Evolutionary conservation across 768 basidiomycete species (phyloP), one percentile per base, ranked within the genome.

Genomic region (Pleurotus salmoneostramineus): DNA sequence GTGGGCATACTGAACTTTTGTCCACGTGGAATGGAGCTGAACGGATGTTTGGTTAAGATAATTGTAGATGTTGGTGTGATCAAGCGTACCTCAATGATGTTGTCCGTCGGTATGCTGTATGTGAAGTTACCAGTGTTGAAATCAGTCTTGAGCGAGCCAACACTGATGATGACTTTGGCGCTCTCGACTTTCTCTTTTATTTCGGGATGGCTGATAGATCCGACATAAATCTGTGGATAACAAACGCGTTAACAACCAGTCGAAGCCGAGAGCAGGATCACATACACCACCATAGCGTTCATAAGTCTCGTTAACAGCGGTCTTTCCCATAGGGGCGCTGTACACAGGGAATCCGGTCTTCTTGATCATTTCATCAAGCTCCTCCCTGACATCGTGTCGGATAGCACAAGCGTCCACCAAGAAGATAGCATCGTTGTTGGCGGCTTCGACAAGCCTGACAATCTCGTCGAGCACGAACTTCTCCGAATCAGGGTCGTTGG

Each of bases 81-180:
- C 2, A 47, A 15, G 58, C 63, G 11, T 62, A 88, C 89, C 77
- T 91, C 91, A 60, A 92, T 74, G 11, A 83, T 84, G 42, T 76
- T 77, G 8, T 70, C 68, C 0, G 75, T 75, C 4, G 87, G 83
- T 47, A 88, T 85, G 50, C 80, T 82, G 64, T 90, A 92, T 0
- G 88, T 88, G 71, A 93, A 94, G 69, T 88, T 89, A 34, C 92
- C 93, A 1, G 90, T 91, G 70, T 95, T 95, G 76, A 92, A 93
- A 69, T 95, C 93, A 47, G 81, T 84, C 66, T 82, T 83, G 50
- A 91, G 73, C 0, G 74, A 71, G 3, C 91, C 91, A 58, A 95
- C 74, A 10, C 88, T 89, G 10, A 95, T 66, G 51, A 92, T 84
- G 44, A 95, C 74, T 62, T 87, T 89, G 3, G 91, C 85, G 2